phyloP scores from a whole-genome alignment of 2,329 filamentous ascomycete genomes.

The Colletotrichum zoysiae region DNA sequence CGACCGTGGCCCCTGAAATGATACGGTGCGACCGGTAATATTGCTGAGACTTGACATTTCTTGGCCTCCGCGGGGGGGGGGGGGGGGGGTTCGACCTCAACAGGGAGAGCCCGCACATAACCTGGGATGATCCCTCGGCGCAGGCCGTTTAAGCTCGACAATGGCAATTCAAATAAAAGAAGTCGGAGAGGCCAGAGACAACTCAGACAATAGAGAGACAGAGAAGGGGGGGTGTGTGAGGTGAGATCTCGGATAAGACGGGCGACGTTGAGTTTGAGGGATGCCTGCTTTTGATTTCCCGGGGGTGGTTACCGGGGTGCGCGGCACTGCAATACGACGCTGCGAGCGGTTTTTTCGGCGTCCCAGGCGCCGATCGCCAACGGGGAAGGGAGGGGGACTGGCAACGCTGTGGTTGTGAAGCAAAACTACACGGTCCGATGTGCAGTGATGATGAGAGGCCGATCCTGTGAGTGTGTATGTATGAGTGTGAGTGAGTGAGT shows the following conservation, averaged over 20 bases:
- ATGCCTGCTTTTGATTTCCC: not conserved
- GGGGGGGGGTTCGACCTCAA: not conserved
- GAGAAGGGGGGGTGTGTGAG: not conserved
- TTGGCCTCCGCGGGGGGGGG: constrained; percentile 1
- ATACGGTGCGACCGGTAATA: not conserved
- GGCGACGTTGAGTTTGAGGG: not conserved
- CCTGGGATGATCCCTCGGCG: not conserved
- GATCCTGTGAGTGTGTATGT: too few species aligned
- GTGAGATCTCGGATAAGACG: constrained; percentile 7
- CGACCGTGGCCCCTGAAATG: not conserved
- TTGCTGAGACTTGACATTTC: constrained; percentile 1
- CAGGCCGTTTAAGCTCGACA: not conserved
- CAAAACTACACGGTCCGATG: not conserved
- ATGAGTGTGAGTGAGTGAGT: too few species aligned
- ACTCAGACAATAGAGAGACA: not conserved
- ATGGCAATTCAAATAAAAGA: not conserved
- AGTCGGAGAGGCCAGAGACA: too few species aligned
- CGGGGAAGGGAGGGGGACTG: not conserved
- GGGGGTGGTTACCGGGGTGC: not conserved
- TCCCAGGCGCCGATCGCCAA: not conserved
- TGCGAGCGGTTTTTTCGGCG: not conserved
- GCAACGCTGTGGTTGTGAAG: not conserved
- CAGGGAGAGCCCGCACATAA: not conserved
- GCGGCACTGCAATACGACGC: not conserved
- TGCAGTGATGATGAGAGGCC: too few species aligned